Evolutionary conservation across 768 basidiomycete genomes (phyloP), one percentile per base, ranked within the genome.

Genomic region (Macrocybe gigantea): DNA sequence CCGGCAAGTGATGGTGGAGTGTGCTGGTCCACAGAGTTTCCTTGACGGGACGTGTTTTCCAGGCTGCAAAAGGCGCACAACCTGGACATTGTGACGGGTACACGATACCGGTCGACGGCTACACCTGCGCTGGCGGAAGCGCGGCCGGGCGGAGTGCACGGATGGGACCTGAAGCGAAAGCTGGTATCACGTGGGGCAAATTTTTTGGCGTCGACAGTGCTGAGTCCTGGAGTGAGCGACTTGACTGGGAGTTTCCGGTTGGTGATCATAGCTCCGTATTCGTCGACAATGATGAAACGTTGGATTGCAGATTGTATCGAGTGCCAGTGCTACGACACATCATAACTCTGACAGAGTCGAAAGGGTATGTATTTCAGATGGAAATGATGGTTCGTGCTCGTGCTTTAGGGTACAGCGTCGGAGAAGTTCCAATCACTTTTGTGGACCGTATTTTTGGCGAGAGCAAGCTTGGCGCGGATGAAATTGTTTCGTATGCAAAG

Each of bases 291-390:
- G n/a, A 52, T 38, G 41, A 47, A 51, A 33, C 4, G 22, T 22
- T 22, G 22, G 5, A 36, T 22, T 32, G 1, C 38, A 89, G 89
- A 50, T 64, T 95, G 11, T 95, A 95, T 63, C 82, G 88, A 35
- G 63, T 80, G 8, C 73, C 75, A 1, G 93, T 88, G 6, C 72
- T 95, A 47, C 79, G 77, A 41, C 82, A 91, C 55, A 87, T 95
- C 59, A 94, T 95, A 56, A 79, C 84, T 5, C 76, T 84, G 54
- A 92, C 88, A 1, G 77, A 84, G 51, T 92, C 91, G 2, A 88
- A 88, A 54, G 93, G 93, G 7, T 95, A 94, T 57, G 93, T 95
- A 31, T 94, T 95, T 72, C 93, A 95, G 73, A 95, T 95, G 93
- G 93, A 95, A 63, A 95, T 94, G 85, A 94, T 94, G 79, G 93